phyloP scores from a whole-genome alignment of 176 grass and related monocot genomes.

The Aegilops umbellulata region DNA sequence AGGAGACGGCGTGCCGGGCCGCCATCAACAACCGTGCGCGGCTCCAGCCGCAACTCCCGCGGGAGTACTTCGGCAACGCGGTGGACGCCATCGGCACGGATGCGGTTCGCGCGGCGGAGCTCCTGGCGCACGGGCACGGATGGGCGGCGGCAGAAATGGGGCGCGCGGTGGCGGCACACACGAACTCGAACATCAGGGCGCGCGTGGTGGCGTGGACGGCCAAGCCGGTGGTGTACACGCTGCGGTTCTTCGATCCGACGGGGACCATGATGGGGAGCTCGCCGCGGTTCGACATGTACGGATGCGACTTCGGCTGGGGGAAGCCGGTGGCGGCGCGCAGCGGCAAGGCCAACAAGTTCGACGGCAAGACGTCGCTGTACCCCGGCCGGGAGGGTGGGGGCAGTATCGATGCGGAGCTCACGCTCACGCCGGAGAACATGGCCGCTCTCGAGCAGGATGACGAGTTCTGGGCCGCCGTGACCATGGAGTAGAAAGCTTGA shows the following conservation, averaged over 20 bases:
- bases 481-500: neutral
- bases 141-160: slow-evolving; percentile 42
- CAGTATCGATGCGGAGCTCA: neutral
- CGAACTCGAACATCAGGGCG: slow-evolving; percentile 24
- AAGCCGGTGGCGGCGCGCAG: neutral
- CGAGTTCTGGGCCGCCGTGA: neutral
- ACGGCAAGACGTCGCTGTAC: neutral
- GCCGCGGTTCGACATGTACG: neutral
- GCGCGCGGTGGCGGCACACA: slow-evolving; percentile 38
- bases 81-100: slow-evolving; percentile 7
- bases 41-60: slow-evolving; percentile 40
- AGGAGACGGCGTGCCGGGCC: slow-evolving; percentile 27
- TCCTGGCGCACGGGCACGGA: slow-evolving; percentile 48
- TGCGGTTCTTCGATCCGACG: neutral
- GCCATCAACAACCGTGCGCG: slow-evolving; percentile 42
- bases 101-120: slow-evolving; percentile 21
- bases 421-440: neutral
- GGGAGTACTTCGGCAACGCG: slow-evolving; percentile 55
- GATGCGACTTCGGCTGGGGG: neutral
- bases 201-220: slow-evolving; percentile 22
- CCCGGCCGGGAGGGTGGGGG: neutral
- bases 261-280: neutral
- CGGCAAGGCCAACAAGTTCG: neutral
- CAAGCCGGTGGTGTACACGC: neutral
- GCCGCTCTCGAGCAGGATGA: neutral